A percentile compares a stretch with the other conserved stretches of the same genome.
Conservation (phyloP, 2,329 filamentous ascomycete genomes). For the Exserohilum turcica region DNA sequence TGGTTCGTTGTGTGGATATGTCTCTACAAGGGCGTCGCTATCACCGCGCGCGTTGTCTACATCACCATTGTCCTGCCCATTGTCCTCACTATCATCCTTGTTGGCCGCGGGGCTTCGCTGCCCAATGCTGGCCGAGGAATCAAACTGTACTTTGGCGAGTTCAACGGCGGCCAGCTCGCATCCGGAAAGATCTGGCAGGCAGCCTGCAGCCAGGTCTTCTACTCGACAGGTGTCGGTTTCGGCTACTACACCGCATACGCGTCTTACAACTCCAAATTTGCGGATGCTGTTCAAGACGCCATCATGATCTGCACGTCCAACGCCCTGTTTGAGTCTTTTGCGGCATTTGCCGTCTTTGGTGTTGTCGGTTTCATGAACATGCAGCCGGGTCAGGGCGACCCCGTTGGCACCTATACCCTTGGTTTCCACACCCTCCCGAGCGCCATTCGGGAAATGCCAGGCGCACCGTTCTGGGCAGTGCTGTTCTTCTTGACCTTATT, state of each 20-base stretch:
- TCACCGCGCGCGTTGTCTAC: constrained; percentile 24
- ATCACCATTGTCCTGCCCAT: constrained; percentile 26
- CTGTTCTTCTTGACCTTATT: constrained; percentile 61
- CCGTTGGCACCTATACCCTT: constrained; percentile 57
- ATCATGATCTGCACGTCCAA: constrained; percentile 60
- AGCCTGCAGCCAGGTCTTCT: constrained; percentile 58
- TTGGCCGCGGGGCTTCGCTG: constrained; percentile 18
- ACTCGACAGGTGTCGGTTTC: constrained; percentile 54
- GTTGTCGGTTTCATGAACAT: constrained; percentile 54
- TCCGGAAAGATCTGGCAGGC: constrained; percentile 59
- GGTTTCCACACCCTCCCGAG: constrained; percentile 61
- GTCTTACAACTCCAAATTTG: constrained; percentile 59
- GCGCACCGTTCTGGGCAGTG: constrained; percentile 60
- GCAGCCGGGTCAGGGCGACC: constrained; percentile 45
- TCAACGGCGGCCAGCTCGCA: constrained; percentile 22
- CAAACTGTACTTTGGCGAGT: constrained; percentile 14
- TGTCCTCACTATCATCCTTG: constrained; percentile 15
- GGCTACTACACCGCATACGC: constrained; percentile 63
- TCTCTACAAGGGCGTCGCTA: constrained; percentile 21
- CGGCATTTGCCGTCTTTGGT: constrained; percentile 55
- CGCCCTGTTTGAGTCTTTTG: constrained; percentile 57
- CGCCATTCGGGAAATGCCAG: constrained; percentile 59
- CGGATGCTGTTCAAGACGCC: constrained; percentile 62
- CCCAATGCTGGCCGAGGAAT: constrained; percentile 13
- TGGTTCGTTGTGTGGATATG: constrained; percentile 17